Conservation (phyloP, 1,139 yeast species). For the Suhomyces taliae region DNA sequence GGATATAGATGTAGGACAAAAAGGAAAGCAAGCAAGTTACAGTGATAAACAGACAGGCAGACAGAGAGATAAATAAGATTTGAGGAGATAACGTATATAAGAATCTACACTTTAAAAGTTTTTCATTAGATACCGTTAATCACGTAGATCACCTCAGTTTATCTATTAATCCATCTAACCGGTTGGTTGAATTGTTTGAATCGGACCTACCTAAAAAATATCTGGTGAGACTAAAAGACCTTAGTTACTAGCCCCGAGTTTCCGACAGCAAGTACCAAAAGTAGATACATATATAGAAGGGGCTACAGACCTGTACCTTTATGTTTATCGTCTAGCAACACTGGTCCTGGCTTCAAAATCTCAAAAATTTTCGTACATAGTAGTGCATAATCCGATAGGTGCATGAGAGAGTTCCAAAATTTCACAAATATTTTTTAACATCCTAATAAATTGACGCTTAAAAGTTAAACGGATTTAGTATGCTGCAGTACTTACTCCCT, state of each 20-base stretch:
- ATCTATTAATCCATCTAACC: too few relatives aligned
- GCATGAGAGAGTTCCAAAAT: neutral
- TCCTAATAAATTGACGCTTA: neutral
- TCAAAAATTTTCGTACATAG: neutral
- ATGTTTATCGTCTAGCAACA: neutral
- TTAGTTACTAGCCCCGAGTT: neutral
- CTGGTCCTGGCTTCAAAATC: neutral
- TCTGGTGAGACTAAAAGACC: neutral
- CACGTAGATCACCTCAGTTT: too few relatives aligned
- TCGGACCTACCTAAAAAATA: neutral
- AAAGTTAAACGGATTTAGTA: neutral
- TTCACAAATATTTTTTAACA: neutral
- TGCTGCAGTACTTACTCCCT: neutral
- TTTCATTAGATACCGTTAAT: too few relatives aligned
- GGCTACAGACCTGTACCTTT: neutral
- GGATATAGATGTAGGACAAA: too few relatives aligned
- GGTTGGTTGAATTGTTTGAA: too few relatives aligned
- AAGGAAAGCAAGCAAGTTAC: too few relatives aligned
- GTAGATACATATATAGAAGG: neutral
- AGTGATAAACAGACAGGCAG: too few relatives aligned
- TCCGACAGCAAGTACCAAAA: neutral
- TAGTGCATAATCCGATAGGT: neutral
- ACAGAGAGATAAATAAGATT: too few relatives aligned
- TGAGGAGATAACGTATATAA: too few relatives aligned
- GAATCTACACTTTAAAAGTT: too few relatives aligned